Base-by-base conservation (phyloP, 176 grass and related monocot species). In the Cymbopogon citratus region DNA sequence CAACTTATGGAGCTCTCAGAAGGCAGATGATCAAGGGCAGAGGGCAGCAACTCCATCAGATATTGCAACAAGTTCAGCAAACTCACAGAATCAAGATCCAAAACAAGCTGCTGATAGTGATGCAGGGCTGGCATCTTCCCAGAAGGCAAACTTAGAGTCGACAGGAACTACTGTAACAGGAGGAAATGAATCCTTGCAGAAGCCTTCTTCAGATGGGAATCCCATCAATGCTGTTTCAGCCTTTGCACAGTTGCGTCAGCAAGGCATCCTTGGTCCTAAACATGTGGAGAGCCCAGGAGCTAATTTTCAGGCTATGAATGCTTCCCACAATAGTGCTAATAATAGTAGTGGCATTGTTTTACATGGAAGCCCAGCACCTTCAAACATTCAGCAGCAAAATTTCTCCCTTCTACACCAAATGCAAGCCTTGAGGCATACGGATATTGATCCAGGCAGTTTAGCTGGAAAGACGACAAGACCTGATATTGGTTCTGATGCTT, bases 351-450 rank as follows among this genome's bases (percentile, higher is more conserved):
- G 83, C 71, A 73, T 87, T 79, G 85, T 78, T 18, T 88, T 93
- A 33, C 85, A 93, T 87, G 91, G 97, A 82, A 84, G 35, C 41
- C 62, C 87, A 23, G 70, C 88, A 73, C 75, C 82, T 87, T 46
- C 89, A 88, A 94, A 90, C 77, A 78, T 84, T 82, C 90, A 88
- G 52, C 92, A 91, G 27, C 85, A 92, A 66, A 93, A 83, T 83
- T 99, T 90, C 74, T 89, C 93, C 52, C 71, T 96, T 40, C 52
- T 93, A 45, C 90, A 91, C 86, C 96, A 99, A 85, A 91, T 99
- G 80, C 89, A 93, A 81, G 60, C 89, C 63, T 87, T 93, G 89
- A 87, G 88, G 36, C 89, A 82, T 61, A 81, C 75, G 3, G 87
- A 95, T 81, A 49, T 80, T 69, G 89, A 90, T 93, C 73, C 89